Evolutionary conservation across 768 basidiomycete species (phyloP).

Genomic region (Termitomyces sp.): DNA sequence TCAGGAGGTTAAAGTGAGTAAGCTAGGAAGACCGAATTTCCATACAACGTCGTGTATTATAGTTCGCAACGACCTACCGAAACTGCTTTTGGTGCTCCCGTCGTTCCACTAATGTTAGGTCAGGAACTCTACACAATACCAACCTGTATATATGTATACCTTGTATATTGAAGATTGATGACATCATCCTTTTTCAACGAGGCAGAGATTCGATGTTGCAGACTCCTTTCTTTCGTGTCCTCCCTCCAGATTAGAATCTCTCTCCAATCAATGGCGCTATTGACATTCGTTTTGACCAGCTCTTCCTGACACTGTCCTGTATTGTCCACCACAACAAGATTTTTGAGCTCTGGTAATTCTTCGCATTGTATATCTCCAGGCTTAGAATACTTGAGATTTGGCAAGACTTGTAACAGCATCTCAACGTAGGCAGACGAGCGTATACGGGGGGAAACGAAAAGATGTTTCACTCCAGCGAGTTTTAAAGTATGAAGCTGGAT

Average conservation of each 20-base stretch:
- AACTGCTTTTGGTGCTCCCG: constrained; percentile 77
- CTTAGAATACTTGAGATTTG: constrained; percentile 40
- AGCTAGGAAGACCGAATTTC: constrained; percentile 35
- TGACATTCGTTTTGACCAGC: constrained; percentile 36
- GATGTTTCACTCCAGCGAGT: constrained; percentile 58
- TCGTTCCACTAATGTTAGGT: constrained; percentile 55
- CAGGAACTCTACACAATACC: neutral
- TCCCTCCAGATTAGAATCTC: constrained; percentile 69
- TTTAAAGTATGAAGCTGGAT: constrained; percentile 54
- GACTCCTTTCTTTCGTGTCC: constrained; percentile 33
- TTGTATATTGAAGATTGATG: constrained; percentile 83
- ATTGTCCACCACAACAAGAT: constrained; percentile 66
- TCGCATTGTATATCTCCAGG: constrained; percentile 55
- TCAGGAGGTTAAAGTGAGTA: constrained; percentile 74
- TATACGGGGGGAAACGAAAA: constrained; percentile 68
- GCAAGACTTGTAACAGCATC: constrained; percentile 52
- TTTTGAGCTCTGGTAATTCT: constrained; percentile 53
- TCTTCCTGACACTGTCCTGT: constrained; percentile 29
- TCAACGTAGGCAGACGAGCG: constrained; percentile 59
- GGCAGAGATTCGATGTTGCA: constrained; percentile 35
- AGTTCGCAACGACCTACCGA: constrained; percentile 41
- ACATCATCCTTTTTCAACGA: constrained; percentile 58
- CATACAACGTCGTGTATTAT: neutral
- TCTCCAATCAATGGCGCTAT: constrained; percentile 60
- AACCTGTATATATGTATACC: constrained; percentile 31